Evolutionary conservation across 768 basidiomycete species (phyloP), one percentile per base, ranked within the genome.

Genomic region (Russula lepida): DNA sequence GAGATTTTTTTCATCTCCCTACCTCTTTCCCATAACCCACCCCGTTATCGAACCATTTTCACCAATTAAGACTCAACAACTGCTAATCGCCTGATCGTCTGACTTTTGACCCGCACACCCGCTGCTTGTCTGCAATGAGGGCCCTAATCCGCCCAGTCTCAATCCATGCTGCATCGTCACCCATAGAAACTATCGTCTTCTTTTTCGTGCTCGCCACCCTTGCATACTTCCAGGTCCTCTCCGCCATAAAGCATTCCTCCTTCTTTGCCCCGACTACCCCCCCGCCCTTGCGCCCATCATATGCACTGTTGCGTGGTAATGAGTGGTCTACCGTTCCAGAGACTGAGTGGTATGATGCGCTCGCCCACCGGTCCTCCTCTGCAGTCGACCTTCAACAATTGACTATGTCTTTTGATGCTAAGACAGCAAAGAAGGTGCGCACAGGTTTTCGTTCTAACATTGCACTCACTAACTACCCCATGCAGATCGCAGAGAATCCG

Each of bases 161-260:
- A 5, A 79, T 79, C 15, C 85, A 86, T 64, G 84, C 88, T 1
- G 86, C 86, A 17, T 84, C 84, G 71, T 84, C 78, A 5, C 89
- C 89, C 52, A 89, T 92, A 64, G 95, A 98, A 70, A 88, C 89
- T 8, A 92, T 97, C 65, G 93, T 97, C 59, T 83, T 85, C 71
- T 88, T 92, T 77, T 91, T 86, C 72, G 84, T 94, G 69, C 72
- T 95, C 62, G 88, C 89, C 23, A 98, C 97, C 0, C 81, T 98
- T 54, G 89, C 92, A 50, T 98, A 98, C 74, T 97, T 98, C 72
- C 93, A 95, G 69, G 80, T 97, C 66, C 82, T 99, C 62, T 83
- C 83, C 58, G 89, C 89, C 55, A 89, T 98, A 70, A 94, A 95
- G 68, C 85, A 93, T 68, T 92, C 89, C 0, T 80, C 89, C 25